Evolutionary conservation across 1,284 basidiomycete genomes (phyloP), one percentile per base, ranked within the genome.

Genomic region (Neonothopanus nambi): DNA sequence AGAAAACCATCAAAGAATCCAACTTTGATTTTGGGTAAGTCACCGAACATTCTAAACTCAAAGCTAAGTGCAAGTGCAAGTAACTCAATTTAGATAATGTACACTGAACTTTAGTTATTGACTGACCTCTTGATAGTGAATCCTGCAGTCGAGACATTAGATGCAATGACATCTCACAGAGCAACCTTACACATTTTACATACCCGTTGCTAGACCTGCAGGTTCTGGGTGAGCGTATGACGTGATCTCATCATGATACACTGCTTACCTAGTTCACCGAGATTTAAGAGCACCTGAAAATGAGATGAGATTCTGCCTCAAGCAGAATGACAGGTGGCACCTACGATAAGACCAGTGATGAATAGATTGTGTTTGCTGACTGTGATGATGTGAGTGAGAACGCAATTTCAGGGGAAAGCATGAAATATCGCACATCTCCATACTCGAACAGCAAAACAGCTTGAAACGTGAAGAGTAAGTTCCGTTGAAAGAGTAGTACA

Each of bases 361-460:
- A 51, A 20, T 18, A 44, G n/a, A 46, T 53, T 46, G 9, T 53
- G 44, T 20, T 38, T 47, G 44, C 45, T 48, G 37, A 41, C 42
- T 53, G 9, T n/a, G n/a, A 52, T 4, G 38, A 40, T n/a, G 28
- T 36, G 24, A 28, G 23, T 39, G 7, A 47, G 24, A 15, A 24
- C 15, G 17, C 15, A 28, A 18, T 21, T 18, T 8, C 21, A 13
- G n/a, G 17, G 20, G n/a, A 13, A 18, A 41, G 3, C n/a, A 33
- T 33, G 30, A 13, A 33, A 2, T 33, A 9, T 33, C 45, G 17
- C 39, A 53, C 52, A 53, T 53, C 52, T 48, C 52, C 52, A 53
- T 18, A 53, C 52, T 11, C 52, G 52, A 48, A 41, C 37, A 17
- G 44, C 26, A 21, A 53, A 53, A 35, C 52, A 53, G 18, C 52